Base-by-base conservation (phyloP, 2,329 filamentous ascomycete genomes). In the Beauveria bassiana region DNA sequence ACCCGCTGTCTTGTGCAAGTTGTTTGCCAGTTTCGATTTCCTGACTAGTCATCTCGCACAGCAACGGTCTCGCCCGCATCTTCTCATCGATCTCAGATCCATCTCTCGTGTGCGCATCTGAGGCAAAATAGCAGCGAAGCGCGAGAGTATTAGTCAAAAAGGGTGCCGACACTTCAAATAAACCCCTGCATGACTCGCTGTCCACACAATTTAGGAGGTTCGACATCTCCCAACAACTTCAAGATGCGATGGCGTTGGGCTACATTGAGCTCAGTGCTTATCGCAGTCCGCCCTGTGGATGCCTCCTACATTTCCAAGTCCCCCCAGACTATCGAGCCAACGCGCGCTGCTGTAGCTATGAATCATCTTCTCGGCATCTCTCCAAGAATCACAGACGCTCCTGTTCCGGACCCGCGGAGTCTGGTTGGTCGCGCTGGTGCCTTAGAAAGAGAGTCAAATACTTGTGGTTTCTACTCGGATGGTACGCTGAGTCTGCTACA, bases 391-490 rank as follows among this genome's bases (percentile, higher is more conserved):
- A 61, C 59, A 61, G 59, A 57, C 34, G 18, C 52, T n/a, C 59
- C 52, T 34, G n/a, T 57, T 5, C 42, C 38, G 16, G 20, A 61
- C 22, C 24, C 42, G 24, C 18, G n/a, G 5, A 49, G 31, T 22
- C 43, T 61, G 24, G 20, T 24, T 7, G 59, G 31, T n/a, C 59
- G 59, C 24, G 59, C 50, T 28, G n/a, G 47, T 28, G 42, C 46
- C 20, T 51, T 24, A 24, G 60, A 45, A 14, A 57, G 60, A 47
- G 26, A 28, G 5, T 14, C 60, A 6, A 20, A 62, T 45, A 58
- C 60, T 10, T 62, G 60, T 31, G 60, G 26, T 24, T 62, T 62
- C 7, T 62, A 45, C 14, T 38, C 53, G 9, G 47, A 62, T 58
- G 53, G 53, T 62, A 16, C 20, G 45, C 31, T 34, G 43, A 4